A percentile compares a stretch with the other conserved stretches of the same genome.
Conservation (phyloP, 352 stramenopile genomes). For the Globisporangium echinulatum region DNA sequence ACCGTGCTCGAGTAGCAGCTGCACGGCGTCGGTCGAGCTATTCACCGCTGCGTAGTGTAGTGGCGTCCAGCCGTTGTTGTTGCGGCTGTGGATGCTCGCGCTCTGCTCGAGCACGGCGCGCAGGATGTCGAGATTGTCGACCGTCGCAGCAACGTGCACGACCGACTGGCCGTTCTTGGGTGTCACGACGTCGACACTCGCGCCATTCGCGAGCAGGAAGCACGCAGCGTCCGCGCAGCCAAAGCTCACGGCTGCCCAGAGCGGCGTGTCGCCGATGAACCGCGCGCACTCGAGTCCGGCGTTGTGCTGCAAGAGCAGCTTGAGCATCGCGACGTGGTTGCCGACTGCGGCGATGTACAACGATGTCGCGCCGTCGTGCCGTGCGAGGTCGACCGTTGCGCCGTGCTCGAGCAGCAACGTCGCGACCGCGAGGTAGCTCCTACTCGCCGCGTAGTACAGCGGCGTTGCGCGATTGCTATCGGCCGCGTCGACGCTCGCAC, state of each 20-base stretch:
- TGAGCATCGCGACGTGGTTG: background rate
- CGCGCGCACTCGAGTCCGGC: background rate
- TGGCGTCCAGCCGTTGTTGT: background rate
- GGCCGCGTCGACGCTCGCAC: background rate
- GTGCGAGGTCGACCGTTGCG: too few species aligned
- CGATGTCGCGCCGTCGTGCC: too few species aligned
- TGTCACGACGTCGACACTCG: background rate
- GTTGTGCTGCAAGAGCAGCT: background rate
- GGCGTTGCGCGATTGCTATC: background rate
- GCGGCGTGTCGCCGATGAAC: background rate
- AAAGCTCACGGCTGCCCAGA: background rate
- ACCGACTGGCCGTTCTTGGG: background rate
- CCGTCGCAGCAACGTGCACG: background rate
- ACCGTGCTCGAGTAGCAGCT: background rate
- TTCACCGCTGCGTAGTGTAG: background rate
- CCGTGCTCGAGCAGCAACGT: too few species aligned
- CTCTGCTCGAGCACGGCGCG: background rate
- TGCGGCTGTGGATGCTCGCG: background rate
- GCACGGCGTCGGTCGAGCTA: background rate
- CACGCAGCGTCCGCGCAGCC: background rate
- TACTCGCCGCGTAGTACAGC: background rate
- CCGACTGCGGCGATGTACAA: too few species aligned
- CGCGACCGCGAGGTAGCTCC: too few species aligned
- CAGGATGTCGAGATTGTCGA: too few species aligned
- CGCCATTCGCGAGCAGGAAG: background rate